phyloP scores from a whole-genome alignment of 805 yeast species.

The Candida coquimbonensis region DNA sequence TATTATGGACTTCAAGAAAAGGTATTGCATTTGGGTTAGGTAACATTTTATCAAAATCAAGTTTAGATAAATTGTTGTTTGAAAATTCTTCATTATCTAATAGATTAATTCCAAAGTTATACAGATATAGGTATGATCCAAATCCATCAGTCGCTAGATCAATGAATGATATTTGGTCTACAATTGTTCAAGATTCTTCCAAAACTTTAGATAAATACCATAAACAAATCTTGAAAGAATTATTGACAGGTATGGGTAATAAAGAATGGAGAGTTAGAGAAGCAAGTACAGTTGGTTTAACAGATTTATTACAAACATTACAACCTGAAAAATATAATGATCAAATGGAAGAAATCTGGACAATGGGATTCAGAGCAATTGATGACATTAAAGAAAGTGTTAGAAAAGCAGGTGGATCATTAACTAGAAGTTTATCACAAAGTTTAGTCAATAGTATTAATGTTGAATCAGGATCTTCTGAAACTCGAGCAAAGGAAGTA shows the following conservation, averaged over 20 bases:
- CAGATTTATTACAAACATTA: slow-evolving; percentile 60
- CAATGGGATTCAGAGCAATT: slow-evolving; percentile 78
- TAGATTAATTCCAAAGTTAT: slow-evolving; percentile 73
- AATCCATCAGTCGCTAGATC: slow-evolving; percentile 63
- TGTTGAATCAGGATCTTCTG: slow-evolving; percentile 32
- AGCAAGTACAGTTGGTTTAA: slow-evolving; percentile 69
- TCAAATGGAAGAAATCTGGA: slow-evolving; percentile 67
- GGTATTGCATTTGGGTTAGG: slow-evolving; percentile 95
- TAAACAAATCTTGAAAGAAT: slow-evolving; percentile 53
- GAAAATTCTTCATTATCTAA: slow-evolving; percentile 48
- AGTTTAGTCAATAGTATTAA: slow-evolving; percentile 53
- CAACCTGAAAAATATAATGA: slow-evolving; percentile 43
- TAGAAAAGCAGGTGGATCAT: slow-evolving; percentile 64
- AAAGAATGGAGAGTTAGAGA: slow-evolving; percentile 93
- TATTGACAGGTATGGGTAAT: slow-evolving; percentile 61
- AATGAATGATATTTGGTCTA: slow-evolving; percentile 85
- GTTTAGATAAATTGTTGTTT: slow-evolving; percentile 53
- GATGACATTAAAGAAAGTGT: slow-evolving; percentile 96
- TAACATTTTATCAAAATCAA: slow-evolving; percentile 71
- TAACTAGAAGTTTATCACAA: slow-evolving; percentile 62
- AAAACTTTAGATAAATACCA: slow-evolving; percentile 47
- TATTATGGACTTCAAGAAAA: slow-evolving; percentile 86
- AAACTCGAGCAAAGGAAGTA: slow-evolving; percentile 36
- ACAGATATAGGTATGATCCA: slow-evolving; percentile 83
- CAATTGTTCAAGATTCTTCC: slow-evolving; percentile 52